Percentiles rank a stretch among this genome's conserved stretches.
Evolutionary conservation across 176 grass and related monocot genomes (phyloP).

Genomic region (Tillandsia fasciculata): DNA sequence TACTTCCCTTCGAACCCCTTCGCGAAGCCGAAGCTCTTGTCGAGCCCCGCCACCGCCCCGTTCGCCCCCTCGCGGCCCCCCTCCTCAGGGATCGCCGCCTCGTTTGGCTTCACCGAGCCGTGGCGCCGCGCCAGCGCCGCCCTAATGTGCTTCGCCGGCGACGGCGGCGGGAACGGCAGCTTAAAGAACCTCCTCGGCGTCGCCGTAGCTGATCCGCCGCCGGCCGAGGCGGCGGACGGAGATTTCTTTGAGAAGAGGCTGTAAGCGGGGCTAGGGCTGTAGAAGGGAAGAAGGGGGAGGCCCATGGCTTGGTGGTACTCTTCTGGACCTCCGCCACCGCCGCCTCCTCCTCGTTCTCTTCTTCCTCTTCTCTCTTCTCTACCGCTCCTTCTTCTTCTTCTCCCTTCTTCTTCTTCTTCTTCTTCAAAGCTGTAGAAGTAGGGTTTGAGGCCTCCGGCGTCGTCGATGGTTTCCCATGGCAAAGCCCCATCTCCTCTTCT

Average conservation of each 20-base stretch:
- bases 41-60: slow-evolving; percentile 3
- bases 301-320: slow-evolving; percentile 29
- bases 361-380: not conserved
- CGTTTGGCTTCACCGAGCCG: slow-evolving; percentile 25
- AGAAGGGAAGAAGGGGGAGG: slow-evolving; percentile 27
- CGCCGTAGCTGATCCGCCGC: not conserved
- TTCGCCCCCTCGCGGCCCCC: slow-evolving; percentile 11
- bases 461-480: not conserved
- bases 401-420: not conserved
- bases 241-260: not conserved
- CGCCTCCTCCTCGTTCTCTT: not conserved
- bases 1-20: slow-evolving; percentile 17
- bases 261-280: slow-evolving; percentile 23
- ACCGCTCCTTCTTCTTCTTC: not conserved
- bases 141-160: slow-evolving; percentile 25
- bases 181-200: slow-evolving; percentile 17
- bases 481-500: slow-evolving; percentile 2
- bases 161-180: slow-evolving; percentile 21
- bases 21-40: slow-evolving; percentile 23
- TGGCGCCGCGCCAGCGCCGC: slow-evolving; percentile 7
- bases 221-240: not conserved
- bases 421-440: not conserved
- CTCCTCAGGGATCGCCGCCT: slow-evolving; percentile 20
- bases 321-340: not conserved
- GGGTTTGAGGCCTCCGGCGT: not conserved